A percentile compares a stretch with the other conserved stretches of the same genome.
Conservation (phyloP, 2,329 filamentous ascomycete genomes). For the Rachicladosporium sp. region DNA sequence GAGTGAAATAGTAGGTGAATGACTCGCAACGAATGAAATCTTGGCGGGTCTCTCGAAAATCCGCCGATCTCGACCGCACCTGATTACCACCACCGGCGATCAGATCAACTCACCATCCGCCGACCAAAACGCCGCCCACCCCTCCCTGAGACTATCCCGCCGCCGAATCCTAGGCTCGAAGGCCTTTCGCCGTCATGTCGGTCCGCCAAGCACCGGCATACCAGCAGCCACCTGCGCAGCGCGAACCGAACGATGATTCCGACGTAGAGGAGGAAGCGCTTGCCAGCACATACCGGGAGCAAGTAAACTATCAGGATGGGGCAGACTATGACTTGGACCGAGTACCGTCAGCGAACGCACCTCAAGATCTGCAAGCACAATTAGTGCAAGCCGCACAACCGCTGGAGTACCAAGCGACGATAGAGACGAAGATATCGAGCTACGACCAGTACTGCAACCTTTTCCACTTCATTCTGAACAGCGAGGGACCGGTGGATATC, state of each 20-base stretch:
- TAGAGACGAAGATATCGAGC: constrained; percentile 95
- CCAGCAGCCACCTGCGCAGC: constrained; percentile 1
- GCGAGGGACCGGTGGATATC: constrained; percentile 93
- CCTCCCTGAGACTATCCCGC: too few species aligned
- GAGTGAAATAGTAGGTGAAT: too few species aligned
- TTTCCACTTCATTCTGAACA: constrained; percentile 99
- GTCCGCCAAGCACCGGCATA: constrained; percentile 3
- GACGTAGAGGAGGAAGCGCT: constrained; percentile 94
- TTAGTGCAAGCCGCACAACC: constrained; percentile 85
- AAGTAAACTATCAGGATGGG: constrained; percentile 78
- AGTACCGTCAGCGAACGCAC: constrained; percentile 52
- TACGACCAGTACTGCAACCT: constrained; percentile 99
- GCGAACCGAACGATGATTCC: constrained; percentile 45
- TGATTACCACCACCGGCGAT: too few species aligned
- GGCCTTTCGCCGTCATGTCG: constrained; percentile 1
- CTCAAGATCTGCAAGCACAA: constrained; percentile 86
- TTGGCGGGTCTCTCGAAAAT: too few species aligned
- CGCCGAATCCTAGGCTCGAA: too few species aligned
- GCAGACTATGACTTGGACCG: constrained; percentile 55
- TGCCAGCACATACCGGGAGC: constrained; percentile 90
- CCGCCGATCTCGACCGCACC: too few species aligned
- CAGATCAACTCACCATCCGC: too few species aligned
- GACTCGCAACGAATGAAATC: too few species aligned
- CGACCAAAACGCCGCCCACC: too few species aligned
- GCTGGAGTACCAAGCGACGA: constrained; percentile 85